phyloP scores from a whole-genome alignment of 495 filamentous ascomycete genomes.

The Hypoxylon perforatum region DNA sequence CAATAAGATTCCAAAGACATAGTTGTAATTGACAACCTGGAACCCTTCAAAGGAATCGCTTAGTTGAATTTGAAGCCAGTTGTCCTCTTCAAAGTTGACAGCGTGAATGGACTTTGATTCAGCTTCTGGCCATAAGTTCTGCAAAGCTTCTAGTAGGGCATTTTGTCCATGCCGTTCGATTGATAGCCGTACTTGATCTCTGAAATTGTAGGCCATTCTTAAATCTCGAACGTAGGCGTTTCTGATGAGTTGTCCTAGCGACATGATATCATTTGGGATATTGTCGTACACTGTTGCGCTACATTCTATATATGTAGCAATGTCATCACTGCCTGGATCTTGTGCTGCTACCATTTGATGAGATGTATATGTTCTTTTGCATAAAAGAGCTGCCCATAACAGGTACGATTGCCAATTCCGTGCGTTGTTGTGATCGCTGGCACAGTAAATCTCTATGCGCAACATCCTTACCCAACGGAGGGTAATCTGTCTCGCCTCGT shows the following conservation, averaged over 20 bases:
- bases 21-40: conserved; percentile 53
- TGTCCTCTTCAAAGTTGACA: conserved; percentile 9
- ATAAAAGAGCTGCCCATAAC: conserved; percentile 62
- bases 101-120: conserved; percentile 18
- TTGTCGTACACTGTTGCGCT: conserved; percentile 43
- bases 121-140: conserved; percentile 17
- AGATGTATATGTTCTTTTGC: conserved; percentile 59
- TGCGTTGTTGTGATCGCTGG: conserved; percentile 50
- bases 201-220: conserved; percentile 35
- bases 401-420: conserved; percentile 51
- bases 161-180: conserved; percentile 12
- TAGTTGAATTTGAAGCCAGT: conserved; percentile 23
- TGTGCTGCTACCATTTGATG: conserved; percentile 26
- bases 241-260: conserved; percentile 23
- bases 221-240: conserved; percentile 40
- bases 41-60: neutral
- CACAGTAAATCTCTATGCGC: conserved; percentile 56
- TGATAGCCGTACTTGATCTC: conserved; percentile 27
- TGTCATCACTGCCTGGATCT: conserved; percentile 6
- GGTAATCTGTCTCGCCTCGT: conserved; percentile 30
- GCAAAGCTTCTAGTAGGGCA: conserved; percentile 12
- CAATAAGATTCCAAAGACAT: conserved; percentile 58
- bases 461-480: conserved; percentile 58
- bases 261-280: conserved; percentile 29
- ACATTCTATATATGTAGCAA: conserved; percentile 46